Conservation (phyloP, 768 basidiomycete species). For the Trametes elegans region DNA sequence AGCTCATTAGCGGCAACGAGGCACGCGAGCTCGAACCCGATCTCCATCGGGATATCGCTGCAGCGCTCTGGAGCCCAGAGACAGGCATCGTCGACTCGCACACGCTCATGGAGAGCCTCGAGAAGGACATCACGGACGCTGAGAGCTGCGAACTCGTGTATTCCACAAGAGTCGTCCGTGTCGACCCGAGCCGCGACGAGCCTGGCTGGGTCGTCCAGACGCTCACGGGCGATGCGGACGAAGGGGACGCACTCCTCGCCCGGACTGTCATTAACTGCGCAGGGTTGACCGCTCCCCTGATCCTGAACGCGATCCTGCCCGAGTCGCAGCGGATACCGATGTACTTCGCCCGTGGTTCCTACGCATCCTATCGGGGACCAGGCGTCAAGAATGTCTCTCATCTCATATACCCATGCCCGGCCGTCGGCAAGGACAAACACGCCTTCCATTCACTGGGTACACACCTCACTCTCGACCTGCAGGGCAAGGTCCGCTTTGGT, state of each 20-base stretch:
- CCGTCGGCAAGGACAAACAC: constrained; percentile 52
- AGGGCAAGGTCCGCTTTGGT: constrained; percentile 85
- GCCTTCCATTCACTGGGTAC: constrained; percentile 86
- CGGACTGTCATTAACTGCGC: constrained; percentile 80
- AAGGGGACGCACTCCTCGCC: constrained; percentile 66
- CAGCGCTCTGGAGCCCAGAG: constrained; percentile 77
- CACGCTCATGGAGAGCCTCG: constrained; percentile 76
- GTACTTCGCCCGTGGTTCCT: constrained; percentile 83
- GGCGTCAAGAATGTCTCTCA: constrained; percentile 65
- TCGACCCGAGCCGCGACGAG: constrained; percentile 54
- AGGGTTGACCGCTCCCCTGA: constrained; percentile 68
- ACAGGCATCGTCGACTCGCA: constrained; percentile 94
- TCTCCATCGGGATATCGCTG: constrained; percentile 64
- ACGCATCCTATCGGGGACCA: constrained; percentile 82
- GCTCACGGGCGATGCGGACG: constrained; percentile 47
- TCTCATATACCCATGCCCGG: constrained; percentile 91
- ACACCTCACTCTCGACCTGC: constrained; percentile 85
- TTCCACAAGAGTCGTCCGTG: constrained; percentile 79
- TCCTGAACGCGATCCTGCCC: constrained; percentile 69
- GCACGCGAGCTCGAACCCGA: constrained; percentile 80
- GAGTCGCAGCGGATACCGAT: constrained; percentile 59
- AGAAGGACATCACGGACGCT: constrained; percentile 74
- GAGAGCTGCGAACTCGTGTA: constrained; percentile 70
- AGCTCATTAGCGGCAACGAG: constrained; percentile 64
- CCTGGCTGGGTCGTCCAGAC: constrained; percentile 90